These are phyloP conservation scores for Gracilaria domingensis DNA, from an alignment of 23 red algal species.

Conservation along the genomic window DNA sequence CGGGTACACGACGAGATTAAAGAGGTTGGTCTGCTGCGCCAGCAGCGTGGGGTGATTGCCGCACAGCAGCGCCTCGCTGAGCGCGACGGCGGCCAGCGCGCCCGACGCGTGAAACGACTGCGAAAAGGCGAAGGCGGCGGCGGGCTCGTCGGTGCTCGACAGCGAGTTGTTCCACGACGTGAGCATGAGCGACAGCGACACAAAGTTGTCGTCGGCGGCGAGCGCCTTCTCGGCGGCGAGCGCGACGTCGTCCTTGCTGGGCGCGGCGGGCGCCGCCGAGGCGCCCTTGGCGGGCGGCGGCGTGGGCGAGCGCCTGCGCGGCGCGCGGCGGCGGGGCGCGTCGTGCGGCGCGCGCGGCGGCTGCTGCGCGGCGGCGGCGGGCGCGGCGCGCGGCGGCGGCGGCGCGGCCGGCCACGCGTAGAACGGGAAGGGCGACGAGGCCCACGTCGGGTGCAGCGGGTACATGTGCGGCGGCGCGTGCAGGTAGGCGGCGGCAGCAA, in stretches of 20 bases:
- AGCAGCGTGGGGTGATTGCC: slow-evolving; percentile 2
- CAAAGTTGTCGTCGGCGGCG: slow-evolving; percentile 50
- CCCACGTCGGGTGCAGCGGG: slow-evolving; percentile 32
- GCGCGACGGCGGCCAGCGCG: slow-evolving; percentile 39
- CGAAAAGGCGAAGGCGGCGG: slow-evolving; percentile 10
- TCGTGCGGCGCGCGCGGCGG: not conserved
- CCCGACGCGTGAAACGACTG: slow-evolving; percentile 27
- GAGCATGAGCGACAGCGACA: slow-evolving; percentile 61
- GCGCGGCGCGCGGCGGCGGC: not conserved
- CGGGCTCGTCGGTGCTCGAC: not conserved
- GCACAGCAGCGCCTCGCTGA: not conserved
- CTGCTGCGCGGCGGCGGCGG: not conserved
- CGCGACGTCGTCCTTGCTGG: not conserved
- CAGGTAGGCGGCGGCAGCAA: slow-evolving; percentile 23
- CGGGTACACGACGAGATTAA: slow-evolving; percentile 36
- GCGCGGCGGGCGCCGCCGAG: not conserved
- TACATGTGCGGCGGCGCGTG: slow-evolving; percentile 36
- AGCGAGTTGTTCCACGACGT: slow-evolving; percentile 58
- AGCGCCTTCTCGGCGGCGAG: slow-evolving; percentile 56
- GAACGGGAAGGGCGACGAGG: slow-evolving; percentile 33
- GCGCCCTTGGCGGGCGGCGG: not conserved
- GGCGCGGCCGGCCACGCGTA: slow-evolving; percentile 24
- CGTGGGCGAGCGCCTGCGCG: slow-evolving; percentile 13
- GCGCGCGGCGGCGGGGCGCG: not conserved
- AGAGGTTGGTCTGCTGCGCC: slow-evolving; percentile 12